phyloP scores from a whole-genome alignment of 306 rosid species.

The Mimosa bimucronata region DNA sequence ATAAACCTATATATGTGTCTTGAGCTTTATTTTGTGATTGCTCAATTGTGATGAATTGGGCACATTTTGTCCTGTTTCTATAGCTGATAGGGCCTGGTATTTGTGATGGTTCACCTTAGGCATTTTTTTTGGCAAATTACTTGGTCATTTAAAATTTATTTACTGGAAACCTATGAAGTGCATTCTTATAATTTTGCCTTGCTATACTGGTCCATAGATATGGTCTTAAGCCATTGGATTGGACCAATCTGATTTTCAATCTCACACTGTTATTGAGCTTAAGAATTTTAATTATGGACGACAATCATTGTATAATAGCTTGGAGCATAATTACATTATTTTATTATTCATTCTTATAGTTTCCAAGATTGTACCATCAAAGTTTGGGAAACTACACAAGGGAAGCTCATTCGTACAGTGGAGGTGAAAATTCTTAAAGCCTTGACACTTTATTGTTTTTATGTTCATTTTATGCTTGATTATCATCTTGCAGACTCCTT shows the following conservation, averaged over 20 bases:
- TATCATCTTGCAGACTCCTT: conserved; percentile 21
- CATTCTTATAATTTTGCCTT: conserved; percentile 17
- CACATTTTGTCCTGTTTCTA: too few relatives aligned
- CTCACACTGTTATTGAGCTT: neutral
- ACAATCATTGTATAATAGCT: neutral
- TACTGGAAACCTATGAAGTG: neutral
- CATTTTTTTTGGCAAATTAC: too few relatives aligned
- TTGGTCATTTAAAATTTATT: neutral
- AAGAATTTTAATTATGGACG: neutral
- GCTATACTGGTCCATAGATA: conserved; percentile 1
- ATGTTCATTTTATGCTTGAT: conserved; percentile 2
- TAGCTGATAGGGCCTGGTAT: too few relatives aligned
- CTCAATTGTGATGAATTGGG: too few relatives aligned
- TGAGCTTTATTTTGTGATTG: too few relatives aligned
- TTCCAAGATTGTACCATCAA: conserved; percentile 92
- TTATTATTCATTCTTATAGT: conserved; percentile 44
- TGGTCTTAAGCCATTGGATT: conserved; percentile 18
- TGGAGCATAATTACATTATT: conserved; percentile 30
- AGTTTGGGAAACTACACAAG: conserved; percentile 93
- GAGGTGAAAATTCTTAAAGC: conserved; percentile 51
- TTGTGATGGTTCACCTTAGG: too few relatives aligned
- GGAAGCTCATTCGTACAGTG: conserved; percentile 88
- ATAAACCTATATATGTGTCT: too few relatives aligned
- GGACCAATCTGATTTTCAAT: neutral
- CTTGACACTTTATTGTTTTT: neutral